These are phyloP conservation scores for Tolypocladium guangdongense DNA, from an alignment of 2,329 filamentous ascomycete genomes.

Conservation along the genomic window DNA sequence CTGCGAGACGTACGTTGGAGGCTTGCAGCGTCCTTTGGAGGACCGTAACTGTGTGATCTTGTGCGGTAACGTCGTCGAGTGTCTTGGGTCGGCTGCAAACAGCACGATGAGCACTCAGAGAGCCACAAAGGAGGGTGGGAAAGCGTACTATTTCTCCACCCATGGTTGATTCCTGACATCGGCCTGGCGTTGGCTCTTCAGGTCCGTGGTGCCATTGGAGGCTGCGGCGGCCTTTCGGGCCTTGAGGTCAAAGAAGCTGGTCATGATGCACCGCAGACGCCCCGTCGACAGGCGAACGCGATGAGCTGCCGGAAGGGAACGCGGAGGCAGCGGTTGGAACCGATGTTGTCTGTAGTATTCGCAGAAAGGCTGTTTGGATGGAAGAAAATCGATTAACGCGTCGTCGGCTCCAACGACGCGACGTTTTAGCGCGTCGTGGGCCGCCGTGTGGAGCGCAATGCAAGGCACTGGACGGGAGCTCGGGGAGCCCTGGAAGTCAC, in stretches of 20 bases:
- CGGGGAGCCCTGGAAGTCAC: background rate
- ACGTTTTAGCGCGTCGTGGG: background rate
- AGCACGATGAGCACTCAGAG: conserved; percentile 15
- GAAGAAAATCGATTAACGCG: conserved; percentile 20
- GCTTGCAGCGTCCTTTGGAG: conserved; percentile 89
- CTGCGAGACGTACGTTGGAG: conserved; percentile 56
- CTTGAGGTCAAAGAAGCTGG: conserved; percentile 92
- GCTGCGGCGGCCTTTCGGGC: conserved; percentile 72
- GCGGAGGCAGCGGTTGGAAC: background rate
- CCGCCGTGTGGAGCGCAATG: background rate
- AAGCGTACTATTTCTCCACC: conserved; percentile 95
- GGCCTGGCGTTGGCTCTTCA: conserved; percentile 52
- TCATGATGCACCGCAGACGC: conserved; percentile 41
- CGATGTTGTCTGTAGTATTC: background rate
- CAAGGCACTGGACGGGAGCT: no score
- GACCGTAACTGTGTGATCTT: conserved; percentile 93
- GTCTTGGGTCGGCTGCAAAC: conserved; percentile 72
- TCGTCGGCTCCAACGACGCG: conserved; percentile 1
- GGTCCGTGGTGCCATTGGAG: conserved; percentile 47
- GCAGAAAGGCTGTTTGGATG: background rate
- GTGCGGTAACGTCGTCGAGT: conserved; percentile 87
- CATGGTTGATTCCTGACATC: conserved; percentile 69
- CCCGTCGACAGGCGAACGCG: background rate
- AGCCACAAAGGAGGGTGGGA: background rate
- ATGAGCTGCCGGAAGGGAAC: background rate